A percentile compares a stretch with the other conserved stretches of the same genome.
Evolutionary conservation across 768 basidiomycete genomes (phyloP).

Genomic region (Leccinum broughii): DNA sequence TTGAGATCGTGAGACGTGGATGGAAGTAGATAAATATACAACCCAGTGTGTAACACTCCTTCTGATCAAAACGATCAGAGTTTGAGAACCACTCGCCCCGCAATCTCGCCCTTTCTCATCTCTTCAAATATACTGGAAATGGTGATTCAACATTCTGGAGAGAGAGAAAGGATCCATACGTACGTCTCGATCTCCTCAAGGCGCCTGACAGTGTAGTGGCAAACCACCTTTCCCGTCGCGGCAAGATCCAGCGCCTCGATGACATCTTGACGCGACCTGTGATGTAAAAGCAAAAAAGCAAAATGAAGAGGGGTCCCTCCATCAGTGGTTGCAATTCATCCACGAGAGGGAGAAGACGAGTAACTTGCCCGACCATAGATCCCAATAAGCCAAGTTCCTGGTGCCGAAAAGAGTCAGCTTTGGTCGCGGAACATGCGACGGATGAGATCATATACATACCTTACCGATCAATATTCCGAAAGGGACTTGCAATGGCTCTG

Average conservation of each 20-base stretch:
- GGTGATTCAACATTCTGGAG: background rate
- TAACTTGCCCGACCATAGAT: conserved; percentile 22
- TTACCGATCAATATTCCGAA: conserved; percentile 35
- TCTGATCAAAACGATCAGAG: conserved; percentile 9
- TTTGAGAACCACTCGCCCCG: conserved; percentile 24
- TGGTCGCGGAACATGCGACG: background rate
- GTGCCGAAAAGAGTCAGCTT: background rate
- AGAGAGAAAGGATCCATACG: background rate
- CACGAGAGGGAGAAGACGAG: background rate
- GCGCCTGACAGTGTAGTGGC: conserved; percentile 24
- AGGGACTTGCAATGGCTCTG: conserved; percentile 27
- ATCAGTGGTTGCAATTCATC: background rate
- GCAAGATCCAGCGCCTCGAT: conserved; percentile 48
- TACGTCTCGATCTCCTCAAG: conserved; percentile 33
- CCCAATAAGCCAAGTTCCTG: conserved; percentile 28
- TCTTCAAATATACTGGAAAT: conserved; percentile 22
- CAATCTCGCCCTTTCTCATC: conserved; percentile 17
- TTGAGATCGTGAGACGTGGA: background rate
- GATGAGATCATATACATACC: conserved; percentile 4
- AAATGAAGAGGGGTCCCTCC: background rate
- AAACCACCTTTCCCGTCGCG: conserved; percentile 42
- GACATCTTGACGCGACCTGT: conserved; percentile 45
- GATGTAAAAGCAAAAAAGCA: background rate
- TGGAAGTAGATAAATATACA: background rate
- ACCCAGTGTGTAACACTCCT: background rate